Base-by-base conservation (phyloP, 495 filamentous ascomycete genomes). In the Tuber microsphaerosporum region DNA sequence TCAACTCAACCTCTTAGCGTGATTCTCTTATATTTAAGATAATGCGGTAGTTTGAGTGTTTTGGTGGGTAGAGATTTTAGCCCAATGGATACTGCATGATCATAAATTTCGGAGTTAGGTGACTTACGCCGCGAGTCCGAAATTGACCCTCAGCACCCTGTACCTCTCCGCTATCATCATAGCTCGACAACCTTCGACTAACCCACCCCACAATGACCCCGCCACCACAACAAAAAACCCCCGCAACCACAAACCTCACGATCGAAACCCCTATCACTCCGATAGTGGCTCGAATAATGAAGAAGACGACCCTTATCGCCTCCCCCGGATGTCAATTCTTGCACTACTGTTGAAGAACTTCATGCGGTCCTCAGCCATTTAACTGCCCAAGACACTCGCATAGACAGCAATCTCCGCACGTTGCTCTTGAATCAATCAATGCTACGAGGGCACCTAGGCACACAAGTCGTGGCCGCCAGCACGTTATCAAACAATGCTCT, bases 401-500 rank as follows among this genome's bases (percentile, higher is more conserved):
- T 97, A 56, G 93, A 92, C 3, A 85, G 86, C 70, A 90, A 90
- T 34, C 90, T 99, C n/a, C 87, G 92, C 82, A 85, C 87, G 41
- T 88, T 97, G 56, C 84, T 97, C 39, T 87, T 89, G 73, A 92
- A 91, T n/a, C n/a, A n/a, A n/a, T n/a, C n/a, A n/a, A n/a, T 97
- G 20, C 88, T 97, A 56, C 92, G 96, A 72, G 94, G 93, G 26
- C 90, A 93, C 75, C 89, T 98, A 43, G 94, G 93, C 73, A 89
- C 92, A 20, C 96, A 97, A 76, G 91, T 91, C 22, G 91, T 92
- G 78, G 90, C 92, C 65, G 92, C 94, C 16, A 89, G 94, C 68
- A 85, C 89, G 31, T 91, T 98, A 81, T 92, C 92, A 86, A 91
- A 93, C 87, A 77, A 94, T 97, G 90, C 90, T 99, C 72, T 91